Conservation (phyloP, 2,329 filamentous ascomycete genomes). For the Sclerotinia subarctica region DNA sequence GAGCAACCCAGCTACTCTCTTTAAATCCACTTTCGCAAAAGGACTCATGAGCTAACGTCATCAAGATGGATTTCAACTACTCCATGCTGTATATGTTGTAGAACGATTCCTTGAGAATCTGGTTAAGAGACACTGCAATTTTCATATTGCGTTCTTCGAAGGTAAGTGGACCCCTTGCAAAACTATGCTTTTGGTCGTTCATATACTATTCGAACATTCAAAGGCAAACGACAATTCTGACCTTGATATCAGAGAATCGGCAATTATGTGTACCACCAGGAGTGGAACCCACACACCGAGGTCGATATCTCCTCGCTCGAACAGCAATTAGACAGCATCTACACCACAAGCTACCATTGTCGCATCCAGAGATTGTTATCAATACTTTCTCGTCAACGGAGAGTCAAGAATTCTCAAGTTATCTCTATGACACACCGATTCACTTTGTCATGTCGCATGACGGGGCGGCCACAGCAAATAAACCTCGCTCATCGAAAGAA, state of each 20-base stretch:
- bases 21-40: not conserved
- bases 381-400: slow-evolving; percentile 46
- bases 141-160: slow-evolving; percentile 66
- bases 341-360: slow-evolving; percentile 29
- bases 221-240: slow-evolving; percentile 19
- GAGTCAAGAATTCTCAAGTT: slow-evolving; percentile 51
- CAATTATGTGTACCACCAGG: slow-evolving; percentile 53
- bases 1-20: not conserved
- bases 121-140: slow-evolving; percentile 62
- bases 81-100: slow-evolving; percentile 67
- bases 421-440: slow-evolving; percentile 52
- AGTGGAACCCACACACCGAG: slow-evolving; percentile 36
- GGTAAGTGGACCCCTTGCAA: slow-evolving; percentile 24
- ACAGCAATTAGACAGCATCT: slow-evolving; percentile 62
- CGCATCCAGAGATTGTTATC: slow-evolving; percentile 37
- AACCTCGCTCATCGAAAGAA: slow-evolving; percentile 18
- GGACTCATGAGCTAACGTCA: slow-evolving; percentile 24
- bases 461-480: slow-evolving; percentile 41
- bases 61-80: slow-evolving; percentile 63
- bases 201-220: not conserved
- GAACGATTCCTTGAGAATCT: slow-evolving; percentile 63
- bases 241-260: slow-evolving; percentile 42
- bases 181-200: not conserved
- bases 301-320: slow-evolving; percentile 57
- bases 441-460: slow-evolving; percentile 71